phyloP scores from a whole-genome alignment of 768 basidiomycete species.

The Leccinum variicolor region DNA sequence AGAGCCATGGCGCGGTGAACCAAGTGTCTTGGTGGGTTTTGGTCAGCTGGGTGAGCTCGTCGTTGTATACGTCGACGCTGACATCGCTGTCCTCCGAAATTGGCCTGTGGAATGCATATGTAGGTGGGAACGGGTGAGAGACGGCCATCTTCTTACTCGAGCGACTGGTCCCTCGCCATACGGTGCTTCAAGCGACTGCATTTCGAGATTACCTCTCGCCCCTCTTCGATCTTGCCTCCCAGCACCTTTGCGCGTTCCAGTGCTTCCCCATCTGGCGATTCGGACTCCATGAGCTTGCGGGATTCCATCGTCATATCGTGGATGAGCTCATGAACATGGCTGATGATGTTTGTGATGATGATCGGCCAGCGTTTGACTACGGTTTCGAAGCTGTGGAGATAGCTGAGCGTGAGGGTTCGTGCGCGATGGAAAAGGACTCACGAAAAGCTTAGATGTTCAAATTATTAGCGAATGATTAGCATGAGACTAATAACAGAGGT shows the following conservation, averaged over 20 bases:
- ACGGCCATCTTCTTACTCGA: conserved; percentile 52
- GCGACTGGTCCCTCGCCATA: conserved; percentile 72
- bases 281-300: conserved; percentile 15
- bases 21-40: conserved; percentile 60
- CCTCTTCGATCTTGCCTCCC: conserved; percentile 60
- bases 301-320: conserved; percentile 53
- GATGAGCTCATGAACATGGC: conserved; percentile 67
- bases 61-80: conserved; percentile 73
- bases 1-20: conserved; percentile 96
- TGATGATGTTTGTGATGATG: conserved; percentile 79
- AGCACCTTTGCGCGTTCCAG: conserved; percentile 24
- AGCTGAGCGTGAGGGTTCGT: background rate
- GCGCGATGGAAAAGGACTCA: conserved; percentile 28
- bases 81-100: conserved; percentile 76
- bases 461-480: conserved; percentile 1
- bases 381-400: conserved; percentile 61
- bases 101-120: conserved; percentile 39
- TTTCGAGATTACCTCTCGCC: conserved; percentile 70
- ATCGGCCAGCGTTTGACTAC: conserved; percentile 78
- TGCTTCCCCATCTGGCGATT: background rate
- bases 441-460: conserved; percentile 54
- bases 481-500: background rate
- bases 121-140: background rate
- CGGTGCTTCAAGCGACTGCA: conserved; percentile 81
- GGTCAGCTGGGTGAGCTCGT: conserved; percentile 54